A percentile compares a stretch with the other conserved stretches of the same genome.
phyloP scores from a whole-genome alignment of 2,329 filamentous ascomycete genomes.

The Nemania sp. region DNA sequence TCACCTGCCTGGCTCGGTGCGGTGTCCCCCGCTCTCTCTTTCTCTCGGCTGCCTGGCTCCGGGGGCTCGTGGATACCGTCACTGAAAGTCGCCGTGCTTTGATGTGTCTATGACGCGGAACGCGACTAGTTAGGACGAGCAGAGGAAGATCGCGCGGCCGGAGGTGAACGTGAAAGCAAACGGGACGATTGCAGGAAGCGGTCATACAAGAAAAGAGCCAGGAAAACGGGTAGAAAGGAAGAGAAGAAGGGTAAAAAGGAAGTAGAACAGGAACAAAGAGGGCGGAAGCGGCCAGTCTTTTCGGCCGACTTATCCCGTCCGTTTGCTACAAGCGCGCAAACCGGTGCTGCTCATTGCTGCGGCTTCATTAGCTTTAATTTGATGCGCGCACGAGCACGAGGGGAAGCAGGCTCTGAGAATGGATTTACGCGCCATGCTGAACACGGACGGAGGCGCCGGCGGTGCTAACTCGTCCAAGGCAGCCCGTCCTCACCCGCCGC shows the following conservation, averaged over 20 bases:
- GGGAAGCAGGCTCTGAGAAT: conserved; percentile 16
- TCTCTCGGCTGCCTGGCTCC: neutral
- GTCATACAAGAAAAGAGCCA: conserved; percentile 1
- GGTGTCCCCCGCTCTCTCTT: neutral
- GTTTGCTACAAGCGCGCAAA: conserved; percentile 7
- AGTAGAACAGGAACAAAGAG: neutral
- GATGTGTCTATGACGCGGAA: conserved; percentile 24
- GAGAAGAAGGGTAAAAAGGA: neutral
- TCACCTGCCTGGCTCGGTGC: neutral
- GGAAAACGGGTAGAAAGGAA: neutral
- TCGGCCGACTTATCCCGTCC: neutral
- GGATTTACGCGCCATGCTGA: conserved; percentile 51
- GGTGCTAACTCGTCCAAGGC: conserved; percentile 39
- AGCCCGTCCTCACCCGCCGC: conserved; percentile 32
- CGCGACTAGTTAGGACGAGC: conserved; percentile 10
- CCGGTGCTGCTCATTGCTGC: conserved; percentile 6
- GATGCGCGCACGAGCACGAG: conserved; percentile 7
- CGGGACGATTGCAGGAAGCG: neutral
- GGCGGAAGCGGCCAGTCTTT: too few relatives aligned
- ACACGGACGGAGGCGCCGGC: conserved; percentile 48
- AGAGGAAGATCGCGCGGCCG: neutral
- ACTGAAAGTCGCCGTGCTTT: conserved; percentile 13
- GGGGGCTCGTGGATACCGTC: too few relatives aligned
- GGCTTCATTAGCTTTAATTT: too few relatives aligned
- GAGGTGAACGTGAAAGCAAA: neutral